Evolutionary conservation across 2,329 filamentous ascomycete genomes (phyloP), one percentile per base, ranked within the genome.

Genomic region (Emmonsiellopsis sp.): DNA sequence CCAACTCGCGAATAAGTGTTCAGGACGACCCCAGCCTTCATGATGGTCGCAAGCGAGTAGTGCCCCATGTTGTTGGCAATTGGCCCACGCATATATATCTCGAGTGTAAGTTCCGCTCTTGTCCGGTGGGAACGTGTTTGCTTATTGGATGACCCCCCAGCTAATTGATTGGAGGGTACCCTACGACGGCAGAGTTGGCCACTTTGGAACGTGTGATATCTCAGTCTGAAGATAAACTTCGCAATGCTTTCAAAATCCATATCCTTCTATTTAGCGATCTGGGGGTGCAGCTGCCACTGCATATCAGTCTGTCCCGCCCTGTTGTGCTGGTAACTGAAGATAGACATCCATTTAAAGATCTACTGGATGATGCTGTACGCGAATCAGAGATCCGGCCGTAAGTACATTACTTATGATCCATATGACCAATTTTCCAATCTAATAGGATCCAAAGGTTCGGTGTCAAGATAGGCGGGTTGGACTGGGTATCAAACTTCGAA

Each of bases 61-160:
- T 83, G 48, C 91, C 92, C 26, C 93, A 98, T 70, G 76, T 92
- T 30, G 81, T 84, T 55, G 93, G 93, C 56, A 89, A 90, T 68
- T 98, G 93, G 93, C 89, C 92, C 1, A 89, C 85, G 35, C 92
- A 97, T 70, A 67, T 97, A 45, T 97, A 95, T 68, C 76, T 95
- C 54, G 92, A 97, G 74, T 98, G 93, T 94, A 77, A 42, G 10
- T 15, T 34, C 26, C 34, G 44, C 5, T 32, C 42, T 16, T n/a
- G 54, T 32, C 31, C 10, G 7, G 6, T 52, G 26, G 20, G 38
- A 32, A 15, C 31, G 11, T 16, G 26, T 44, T 55, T 30, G 31
- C 51, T 53, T 10, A 54, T 30, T 42, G 38, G 53, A 41, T 47
- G 10, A 30, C 38, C 40, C 40, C 11, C 30, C 20, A 46, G 50